Base-by-base conservation (phyloP, 1,139 yeast species). In the Hanseniaspora gamundiae region DNA sequence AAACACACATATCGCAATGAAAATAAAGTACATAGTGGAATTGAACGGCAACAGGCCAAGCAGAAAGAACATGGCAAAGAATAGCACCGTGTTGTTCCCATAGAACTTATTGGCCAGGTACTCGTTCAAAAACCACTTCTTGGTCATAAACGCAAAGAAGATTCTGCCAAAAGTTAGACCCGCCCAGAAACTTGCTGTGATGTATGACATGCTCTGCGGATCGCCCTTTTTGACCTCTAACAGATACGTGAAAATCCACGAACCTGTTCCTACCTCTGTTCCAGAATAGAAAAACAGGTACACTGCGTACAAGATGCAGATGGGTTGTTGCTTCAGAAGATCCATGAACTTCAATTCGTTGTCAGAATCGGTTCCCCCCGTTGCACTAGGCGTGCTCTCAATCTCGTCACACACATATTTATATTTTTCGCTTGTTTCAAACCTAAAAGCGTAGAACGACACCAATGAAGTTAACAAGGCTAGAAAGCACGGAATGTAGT, bases 111-210 rank as follows among this genome's bases (percentile, higher is more conserved):
- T 69, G 0, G 84, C 85, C 22, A 62, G 59, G 39, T 66, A 66
- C 49, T 69, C 76, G 54, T 75, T 78, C 38, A 62, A 66, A 46
- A 64, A 69, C 48, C 67, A 71, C 47, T 64, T 69, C 42, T 76
- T 77, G 0, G 86, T 80, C 6, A 71, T 74, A 52, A 80, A 76
- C 1, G 85, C 86, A 26, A 80, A 58, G 1, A 59, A 54, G 17
- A 76, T 65, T 52, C 91, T 65, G 1, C 91, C 91, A 9, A 65
- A 51, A 0, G 85, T 80, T 47, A 80, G 61, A 1, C 82, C 84
- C 11, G 69, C 53, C 87, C 87, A 80, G 57, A 73, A 80, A 13
- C 74, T 58, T 3, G 85, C 71, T 2, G 84, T 79, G 46, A 79
- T 68, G 52, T 72, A 73, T 1, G 86, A 76, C 42, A 83, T 69